Evolutionary conservation across 2,329 filamentous ascomycete species (phyloP).

Genomic region (Lachnellula occidentalis): DNA sequence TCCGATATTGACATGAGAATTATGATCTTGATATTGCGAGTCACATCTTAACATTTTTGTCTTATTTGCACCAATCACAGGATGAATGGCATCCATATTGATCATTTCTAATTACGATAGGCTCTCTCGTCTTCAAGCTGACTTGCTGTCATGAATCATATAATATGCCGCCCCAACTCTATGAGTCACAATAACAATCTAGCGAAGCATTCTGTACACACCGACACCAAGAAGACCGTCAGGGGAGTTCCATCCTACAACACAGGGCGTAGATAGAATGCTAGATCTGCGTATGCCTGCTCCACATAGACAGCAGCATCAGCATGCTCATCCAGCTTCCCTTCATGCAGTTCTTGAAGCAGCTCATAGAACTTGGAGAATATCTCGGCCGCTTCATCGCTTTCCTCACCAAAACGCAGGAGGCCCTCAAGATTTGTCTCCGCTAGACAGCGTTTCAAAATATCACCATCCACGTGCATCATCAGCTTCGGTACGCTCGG

Average conservation of each 20-base stretch:
- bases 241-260: constrained; percentile 33
- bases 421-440: constrained; percentile 41
- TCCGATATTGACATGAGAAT: not conserved
- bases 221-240: not conserved
- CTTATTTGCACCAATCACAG: no score
- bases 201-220: not conserved
- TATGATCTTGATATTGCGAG: not conserved
- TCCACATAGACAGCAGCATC: constrained; percentile 36
- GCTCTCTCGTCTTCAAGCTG: not conserved
- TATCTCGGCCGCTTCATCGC: constrained; percentile 7
- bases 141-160: not conserved
- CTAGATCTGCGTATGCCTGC: constrained; percentile 49
- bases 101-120: not conserved
- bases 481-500: constrained; percentile 37
- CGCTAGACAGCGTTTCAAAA: constrained; percentile 51
- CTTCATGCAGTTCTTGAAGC: constrained; percentile 45
- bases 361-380: constrained; percentile 41
- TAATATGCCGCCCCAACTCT: not conserved
- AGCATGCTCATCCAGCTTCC: constrained; percentile 31
- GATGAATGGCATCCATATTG: not conserved
- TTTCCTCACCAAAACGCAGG: constrained; percentile 23
- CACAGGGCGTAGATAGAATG: constrained; percentile 47
- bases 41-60: not conserved
- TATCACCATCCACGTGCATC: constrained; percentile 64
- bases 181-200: not conserved